Conservation (phyloP, 2,329 filamentous ascomycete genomes). For the Microsporum ferrugineum region DNA sequence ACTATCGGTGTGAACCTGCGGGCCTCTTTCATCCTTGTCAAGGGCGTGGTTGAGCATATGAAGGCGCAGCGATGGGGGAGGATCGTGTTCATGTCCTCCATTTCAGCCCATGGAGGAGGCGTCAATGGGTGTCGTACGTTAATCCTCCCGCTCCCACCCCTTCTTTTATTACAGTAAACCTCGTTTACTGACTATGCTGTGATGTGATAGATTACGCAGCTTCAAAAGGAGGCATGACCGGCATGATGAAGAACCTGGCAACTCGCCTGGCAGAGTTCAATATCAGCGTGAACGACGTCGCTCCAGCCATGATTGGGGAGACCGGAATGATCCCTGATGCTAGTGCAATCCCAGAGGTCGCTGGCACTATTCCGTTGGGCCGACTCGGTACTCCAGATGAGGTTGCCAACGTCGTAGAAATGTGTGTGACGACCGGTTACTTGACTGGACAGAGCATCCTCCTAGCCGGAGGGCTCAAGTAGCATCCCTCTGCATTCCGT, state of each 20-base stretch:
- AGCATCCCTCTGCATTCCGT: conserved; percentile 2
- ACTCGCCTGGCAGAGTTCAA: conserved; percentile 48
- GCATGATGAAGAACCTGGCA: conserved; percentile 55
- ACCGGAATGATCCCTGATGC: conserved; percentile 53
- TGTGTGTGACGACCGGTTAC: conserved; percentile 51
- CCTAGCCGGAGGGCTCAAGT: conserved; percentile 44
- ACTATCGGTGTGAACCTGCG: conserved; percentile 52
- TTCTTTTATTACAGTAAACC: neutral
- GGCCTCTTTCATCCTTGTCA: conserved; percentile 51
- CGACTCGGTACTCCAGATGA: conserved; percentile 48
- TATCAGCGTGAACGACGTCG: conserved; percentile 58
- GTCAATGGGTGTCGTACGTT: conserved; percentile 48
- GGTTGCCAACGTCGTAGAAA: conserved; percentile 49
- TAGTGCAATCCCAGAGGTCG: conserved; percentile 47
- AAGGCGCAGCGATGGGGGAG: conserved; percentile 49
- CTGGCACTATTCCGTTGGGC: conserved; percentile 49
- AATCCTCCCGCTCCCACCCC: neutral
- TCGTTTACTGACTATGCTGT: neutral
- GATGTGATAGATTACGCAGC: conserved; percentile 39
- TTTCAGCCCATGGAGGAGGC: conserved; percentile 51
- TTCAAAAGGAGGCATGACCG: conserved; percentile 50
- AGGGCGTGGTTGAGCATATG: conserved; percentile 52
- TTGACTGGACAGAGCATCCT: conserved; percentile 47
- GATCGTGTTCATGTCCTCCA: conserved; percentile 53
- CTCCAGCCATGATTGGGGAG: conserved; percentile 56